Percentiles rank a stretch among this genome's conserved stretches.
Evolutionary conservation across 371 early-diverging fungal genomes (phyloP).

Genomic region (Cladochytrium tenue): DNA sequence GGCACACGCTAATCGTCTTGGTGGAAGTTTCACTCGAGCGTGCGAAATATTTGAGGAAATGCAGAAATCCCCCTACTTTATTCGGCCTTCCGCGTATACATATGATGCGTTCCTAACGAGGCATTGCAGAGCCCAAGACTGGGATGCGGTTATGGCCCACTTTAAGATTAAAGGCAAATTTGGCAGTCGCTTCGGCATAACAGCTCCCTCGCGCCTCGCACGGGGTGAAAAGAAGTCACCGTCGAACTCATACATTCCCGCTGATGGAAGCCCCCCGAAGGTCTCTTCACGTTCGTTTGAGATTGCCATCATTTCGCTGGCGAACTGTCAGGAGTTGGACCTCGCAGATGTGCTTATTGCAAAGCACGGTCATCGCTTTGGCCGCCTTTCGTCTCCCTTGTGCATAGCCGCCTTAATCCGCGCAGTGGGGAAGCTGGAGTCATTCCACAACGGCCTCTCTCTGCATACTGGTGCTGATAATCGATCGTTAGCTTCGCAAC

Average conservation of each 20-base stretch:
- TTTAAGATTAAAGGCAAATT: not conserved
- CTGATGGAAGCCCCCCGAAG: not conserved
- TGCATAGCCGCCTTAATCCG: not conserved
- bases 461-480: no score
- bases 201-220: not conserved
- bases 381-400: not conserved
- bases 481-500: no score
- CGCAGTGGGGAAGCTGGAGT: not conserved
- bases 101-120: constrained; percentile 7
- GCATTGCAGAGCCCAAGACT: constrained; percentile 6
- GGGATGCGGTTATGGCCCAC: constrained; percentile 7
- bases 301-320: not conserved
- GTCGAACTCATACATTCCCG: not conserved
- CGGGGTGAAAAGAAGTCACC: not conserved
- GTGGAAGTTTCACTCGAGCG: constrained; percentile 15
- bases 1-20: constrained; percentile 27
- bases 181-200: no score
- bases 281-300: not conserved
- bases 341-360: not conserved
- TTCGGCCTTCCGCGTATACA: not conserved
- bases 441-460: no score
- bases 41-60: constrained; percentile 10
- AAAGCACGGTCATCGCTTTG: not conserved
- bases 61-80: constrained; percentile 15
- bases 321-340: not conserved